Conservation (phyloP, 202 grass and related monocot genomes). For the Musa balbisiana region DNA sequence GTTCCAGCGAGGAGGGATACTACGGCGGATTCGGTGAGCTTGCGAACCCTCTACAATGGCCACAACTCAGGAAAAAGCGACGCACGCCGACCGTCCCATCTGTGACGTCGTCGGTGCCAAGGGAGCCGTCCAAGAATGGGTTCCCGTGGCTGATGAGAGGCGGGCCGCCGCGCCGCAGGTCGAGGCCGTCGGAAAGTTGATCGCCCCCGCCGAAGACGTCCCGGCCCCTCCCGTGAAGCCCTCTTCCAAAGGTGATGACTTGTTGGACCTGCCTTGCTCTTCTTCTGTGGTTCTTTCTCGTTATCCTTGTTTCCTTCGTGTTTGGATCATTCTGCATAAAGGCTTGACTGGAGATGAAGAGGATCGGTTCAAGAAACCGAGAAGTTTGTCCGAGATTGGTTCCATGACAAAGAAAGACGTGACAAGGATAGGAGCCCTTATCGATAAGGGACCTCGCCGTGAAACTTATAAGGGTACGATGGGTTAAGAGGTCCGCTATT, state of each 20-base stretch:
- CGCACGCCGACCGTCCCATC: constrained; percentile 38
- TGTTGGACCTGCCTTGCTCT: background rate
- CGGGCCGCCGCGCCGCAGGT: background rate
- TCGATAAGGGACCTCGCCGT: background rate
- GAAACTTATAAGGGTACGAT: background rate
- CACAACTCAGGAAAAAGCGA: constrained; percentile 97
- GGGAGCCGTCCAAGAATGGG: background rate
- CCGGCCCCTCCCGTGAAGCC: constrained; percentile 51
- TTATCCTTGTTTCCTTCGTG: no score
- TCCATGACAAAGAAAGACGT: background rate
- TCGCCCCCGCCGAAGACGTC: constrained; percentile 33
- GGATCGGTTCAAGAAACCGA: background rate
- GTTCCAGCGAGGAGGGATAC: constrained; percentile 45
- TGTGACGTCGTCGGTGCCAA: background rate
- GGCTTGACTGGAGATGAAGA: background rate
- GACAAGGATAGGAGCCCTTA: background rate
- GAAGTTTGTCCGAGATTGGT: background rate
- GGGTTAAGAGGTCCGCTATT: background rate
- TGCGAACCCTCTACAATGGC: constrained; percentile 94
- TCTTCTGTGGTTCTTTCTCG: background rate
- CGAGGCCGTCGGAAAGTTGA: constrained; percentile 12
- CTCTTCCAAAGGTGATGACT: constrained; percentile 66
- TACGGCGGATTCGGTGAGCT: constrained; percentile 90
- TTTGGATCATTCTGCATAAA: background rate
- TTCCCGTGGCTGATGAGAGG: background rate